Evolutionary conservation across 1,139 yeast genomes (phyloP).

Genomic region (Pneumocystis sp.): DNA sequence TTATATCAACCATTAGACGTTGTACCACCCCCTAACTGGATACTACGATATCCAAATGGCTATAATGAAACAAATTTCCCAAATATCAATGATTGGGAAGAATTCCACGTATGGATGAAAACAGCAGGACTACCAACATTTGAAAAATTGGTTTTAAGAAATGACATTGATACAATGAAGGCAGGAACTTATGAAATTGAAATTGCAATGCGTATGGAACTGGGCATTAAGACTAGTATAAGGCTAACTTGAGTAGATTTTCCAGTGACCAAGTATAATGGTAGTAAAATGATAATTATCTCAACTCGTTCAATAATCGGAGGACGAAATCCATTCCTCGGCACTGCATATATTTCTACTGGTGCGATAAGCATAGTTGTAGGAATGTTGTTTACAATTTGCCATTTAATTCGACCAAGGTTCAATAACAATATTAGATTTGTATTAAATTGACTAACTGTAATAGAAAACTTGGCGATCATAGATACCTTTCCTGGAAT

Average conservation of each 20-base stretch:
- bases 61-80: slow-evolving; percentile 76
- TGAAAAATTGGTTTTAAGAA: slow-evolving; percentile 65
- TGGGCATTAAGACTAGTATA: background rate
- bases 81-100: slow-evolving; percentile 53
- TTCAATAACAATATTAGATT: background rate
- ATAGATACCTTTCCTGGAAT: slow-evolving; percentile 60
- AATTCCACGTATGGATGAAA: slow-evolving; percentile 96
- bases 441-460: background rate
- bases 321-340: slow-evolving; percentile 76
- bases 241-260: slow-evolving; percentile 31
- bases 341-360: slow-evolving; percentile 77
- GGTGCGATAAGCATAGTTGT: slow-evolving; percentile 73
- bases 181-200: slow-evolving; percentile 58
- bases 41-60: slow-evolving; percentile 68
- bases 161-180: slow-evolving; percentile 46
- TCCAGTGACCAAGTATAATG: slow-evolving; percentile 72
- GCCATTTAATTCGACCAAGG: slow-evolving; percentile 48
- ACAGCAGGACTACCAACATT: slow-evolving; percentile 82
- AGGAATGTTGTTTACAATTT: slow-evolving; percentile 42
- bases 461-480: slow-evolving; percentile 52
- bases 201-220: slow-evolving; percentile 22
- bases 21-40: slow-evolving; percentile 95
- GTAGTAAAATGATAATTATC: slow-evolving; percentile 63
- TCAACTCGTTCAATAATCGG: slow-evolving; percentile 82
- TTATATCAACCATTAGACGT: slow-evolving; percentile 53